A percentile compares a stretch with the other conserved stretches of the same genome.
These are phyloP conservation scores for Solanum sitiens DNA, from an alignment of 257 asterid species.

Conservation along the genomic window DNA sequence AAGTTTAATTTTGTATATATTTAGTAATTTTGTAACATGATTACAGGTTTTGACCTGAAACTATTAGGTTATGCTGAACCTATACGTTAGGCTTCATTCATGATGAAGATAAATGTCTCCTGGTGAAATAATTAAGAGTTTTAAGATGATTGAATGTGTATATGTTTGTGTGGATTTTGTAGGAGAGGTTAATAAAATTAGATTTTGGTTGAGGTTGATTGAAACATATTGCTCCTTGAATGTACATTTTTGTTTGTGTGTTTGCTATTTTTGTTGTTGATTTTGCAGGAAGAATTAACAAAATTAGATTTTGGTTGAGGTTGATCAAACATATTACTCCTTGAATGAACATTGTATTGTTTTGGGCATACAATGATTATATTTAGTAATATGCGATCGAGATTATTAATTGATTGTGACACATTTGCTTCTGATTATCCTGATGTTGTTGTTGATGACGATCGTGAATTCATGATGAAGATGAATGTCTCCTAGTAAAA, in stretches of 20 bases:
- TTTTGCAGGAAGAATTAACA: background rate
- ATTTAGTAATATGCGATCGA: fast-evolving
- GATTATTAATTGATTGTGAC: background rate
- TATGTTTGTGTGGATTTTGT: background rate
- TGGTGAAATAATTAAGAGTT: background rate
- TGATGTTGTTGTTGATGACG: background rate
- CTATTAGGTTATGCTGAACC: background rate
- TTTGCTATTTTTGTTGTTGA: background rate
- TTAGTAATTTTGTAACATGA: background rate
- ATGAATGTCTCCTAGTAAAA: background rate
- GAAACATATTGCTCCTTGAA: background rate
- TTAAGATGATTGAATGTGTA: background rate
- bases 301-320: background rate
- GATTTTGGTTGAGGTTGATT: background rate
- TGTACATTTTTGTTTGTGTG: background rate
- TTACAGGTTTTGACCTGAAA: background rate
- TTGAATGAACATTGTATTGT: fast-evolving
- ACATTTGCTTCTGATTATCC: background rate
- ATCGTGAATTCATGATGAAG: background rate
- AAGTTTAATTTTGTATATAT: background rate
- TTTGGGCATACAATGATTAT: background rate
- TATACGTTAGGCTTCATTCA: background rate
- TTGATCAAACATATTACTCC: background rate
- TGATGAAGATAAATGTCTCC: background rate
- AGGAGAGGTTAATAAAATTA: background rate